A percentile compares a stretch with the other conserved stretches of the same genome.
These are phyloP conservation scores for Trichophyton schoenleinii DNA, from an alignment of 2,329 filamentous ascomycete species.

Conservation along the genomic window DNA sequence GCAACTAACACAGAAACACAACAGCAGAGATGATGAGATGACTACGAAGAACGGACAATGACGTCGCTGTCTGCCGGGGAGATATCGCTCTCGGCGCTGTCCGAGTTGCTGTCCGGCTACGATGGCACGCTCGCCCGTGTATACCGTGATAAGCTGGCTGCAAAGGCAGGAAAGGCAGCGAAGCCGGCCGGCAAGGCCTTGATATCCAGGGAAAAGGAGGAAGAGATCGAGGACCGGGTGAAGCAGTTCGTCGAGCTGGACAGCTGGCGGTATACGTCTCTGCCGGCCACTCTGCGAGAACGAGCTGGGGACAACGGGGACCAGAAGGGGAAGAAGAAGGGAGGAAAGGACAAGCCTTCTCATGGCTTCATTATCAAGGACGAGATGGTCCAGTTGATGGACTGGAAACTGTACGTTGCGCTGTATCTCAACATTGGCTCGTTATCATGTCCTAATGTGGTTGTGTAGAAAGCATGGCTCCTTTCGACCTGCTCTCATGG, in stretches of 20 bases:
- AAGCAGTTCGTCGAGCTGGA: conserved; percentile 24
- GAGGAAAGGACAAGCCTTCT: conserved; percentile 10
- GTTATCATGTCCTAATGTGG: neutral
- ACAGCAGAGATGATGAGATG: too few relatives aligned
- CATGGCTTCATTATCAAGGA: conserved; percentile 21
- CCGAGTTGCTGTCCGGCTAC: conserved; percentile 13
- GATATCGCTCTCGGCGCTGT: conserved; percentile 9
- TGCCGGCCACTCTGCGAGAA: conserved; percentile 19
- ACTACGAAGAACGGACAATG: neutral
- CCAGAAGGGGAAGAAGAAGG: neutral
- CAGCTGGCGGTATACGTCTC: conserved; percentile 26
- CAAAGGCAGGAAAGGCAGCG: conserved; percentile 7
- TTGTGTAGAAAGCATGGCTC: conserved; percentile 28
- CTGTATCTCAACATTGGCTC: neutral
- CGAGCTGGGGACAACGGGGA: conserved; percentile 3
- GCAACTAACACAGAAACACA: too few relatives aligned
- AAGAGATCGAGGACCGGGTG: conserved; percentile 13
- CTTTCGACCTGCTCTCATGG: conserved; percentile 28
- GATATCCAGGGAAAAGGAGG: neutral
- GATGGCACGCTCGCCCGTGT: conserved; percentile 14
- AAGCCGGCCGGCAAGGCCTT: neutral
- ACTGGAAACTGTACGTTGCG: conserved; percentile 33
- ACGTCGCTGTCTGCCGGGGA: conserved; percentile 5
- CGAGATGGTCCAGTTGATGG: conserved; percentile 28
- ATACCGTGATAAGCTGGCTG: conserved; percentile 15